These are phyloP conservation scores for Ophiostoma sp. DNA, from an alignment of 2,329 filamentous ascomycete genomes.

Conservation along the genomic window DNA sequence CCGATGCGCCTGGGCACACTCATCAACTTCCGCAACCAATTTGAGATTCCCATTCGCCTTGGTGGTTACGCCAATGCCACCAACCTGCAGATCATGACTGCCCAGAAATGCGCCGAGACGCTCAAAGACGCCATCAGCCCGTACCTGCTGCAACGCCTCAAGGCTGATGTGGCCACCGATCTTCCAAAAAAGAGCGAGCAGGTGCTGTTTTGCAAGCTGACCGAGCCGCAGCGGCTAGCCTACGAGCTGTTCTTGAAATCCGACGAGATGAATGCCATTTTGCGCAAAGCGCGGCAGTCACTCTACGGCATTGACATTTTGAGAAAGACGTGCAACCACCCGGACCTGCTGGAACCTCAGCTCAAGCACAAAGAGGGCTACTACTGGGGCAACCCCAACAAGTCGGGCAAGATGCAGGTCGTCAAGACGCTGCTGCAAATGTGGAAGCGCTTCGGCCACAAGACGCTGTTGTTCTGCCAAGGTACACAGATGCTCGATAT, in stretches of 20 bases:
- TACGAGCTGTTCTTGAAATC: conserved; percentile 82
- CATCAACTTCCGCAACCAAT: conserved; percentile 85
- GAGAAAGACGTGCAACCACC: conserved; percentile 97
- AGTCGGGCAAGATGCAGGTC: conserved; percentile 95
- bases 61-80: conserved; percentile 95
- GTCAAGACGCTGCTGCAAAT: conserved; percentile 82
- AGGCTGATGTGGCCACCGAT: conserved; percentile 90
- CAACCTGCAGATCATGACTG: conserved; percentile 90
- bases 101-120: conserved; percentile 89
- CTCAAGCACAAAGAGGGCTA: conserved; percentile 62
- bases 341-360: conserved; percentile 73
- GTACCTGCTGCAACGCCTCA: conserved; percentile 88
- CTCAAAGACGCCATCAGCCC: conserved; percentile 92
- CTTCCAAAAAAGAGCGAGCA: conserved; percentile 95
- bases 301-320: conserved; percentile 89
- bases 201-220: conserved; percentile 93
- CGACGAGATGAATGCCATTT: conserved; percentile 80
- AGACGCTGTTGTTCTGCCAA: conserved; percentile 89
- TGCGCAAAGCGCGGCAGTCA: conserved; percentile 72
- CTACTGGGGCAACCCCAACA: conserved; percentile 72
- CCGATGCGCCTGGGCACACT: conserved; percentile 93
- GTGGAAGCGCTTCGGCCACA: conserved; percentile 89
- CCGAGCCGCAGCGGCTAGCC: conserved; percentile 71
- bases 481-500: conserved; percentile 95
- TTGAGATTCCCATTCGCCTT: conserved; percentile 89